Evolutionary conservation across 2,329 filamentous ascomycete genomes (phyloP), one percentile per base, ranked within the genome.

Genomic region (Stemphylium lycopersici): DNA sequence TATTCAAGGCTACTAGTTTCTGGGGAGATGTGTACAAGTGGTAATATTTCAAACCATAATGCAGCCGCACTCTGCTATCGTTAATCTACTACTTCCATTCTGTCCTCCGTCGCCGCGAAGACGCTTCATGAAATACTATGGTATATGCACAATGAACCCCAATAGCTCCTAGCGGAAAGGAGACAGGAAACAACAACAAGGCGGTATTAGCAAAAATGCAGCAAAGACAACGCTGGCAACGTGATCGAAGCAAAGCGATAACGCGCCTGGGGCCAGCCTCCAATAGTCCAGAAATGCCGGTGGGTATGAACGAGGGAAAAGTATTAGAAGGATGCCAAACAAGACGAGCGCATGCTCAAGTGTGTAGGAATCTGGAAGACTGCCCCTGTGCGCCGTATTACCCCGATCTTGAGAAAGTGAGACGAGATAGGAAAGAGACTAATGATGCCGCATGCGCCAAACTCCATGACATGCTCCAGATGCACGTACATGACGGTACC

Each of bases 251-350:
- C 58, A 58, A 68, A 68, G 52, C 52, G 59, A 58, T 63, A 64
- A 60, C 60, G 61, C 66, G 61, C 63, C 66, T 69, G 69, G 71
- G 70, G 71, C 73, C 73, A 75, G 73, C 73, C 73, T 72, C 67
- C 64, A 69, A 58, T 56, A 65, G 61, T 70, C 68, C 68, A 70
- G 62, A 59, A 68, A 65, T 71, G 57, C 54, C 59, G 66, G 63
- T 65, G 71, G 71, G 70, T 73, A 73, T 73, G 69, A 68, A 62
- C 62, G 63, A 68, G 62, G 67, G 63, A 70, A 67, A 68, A 59
- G 64, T 73, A 72, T 74, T 72, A 74, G 69, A 61, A 68, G 62
- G 63, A 67, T 66, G 63, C 63, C 63, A 62, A 61, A 61, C 48
- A 57, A 62, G 50, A 56, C 62, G 67, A 73, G 70, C 69, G 62